phyloP scores from a whole-genome alignment of 805 yeast species.

The Metschnikowia proteae region DNA sequence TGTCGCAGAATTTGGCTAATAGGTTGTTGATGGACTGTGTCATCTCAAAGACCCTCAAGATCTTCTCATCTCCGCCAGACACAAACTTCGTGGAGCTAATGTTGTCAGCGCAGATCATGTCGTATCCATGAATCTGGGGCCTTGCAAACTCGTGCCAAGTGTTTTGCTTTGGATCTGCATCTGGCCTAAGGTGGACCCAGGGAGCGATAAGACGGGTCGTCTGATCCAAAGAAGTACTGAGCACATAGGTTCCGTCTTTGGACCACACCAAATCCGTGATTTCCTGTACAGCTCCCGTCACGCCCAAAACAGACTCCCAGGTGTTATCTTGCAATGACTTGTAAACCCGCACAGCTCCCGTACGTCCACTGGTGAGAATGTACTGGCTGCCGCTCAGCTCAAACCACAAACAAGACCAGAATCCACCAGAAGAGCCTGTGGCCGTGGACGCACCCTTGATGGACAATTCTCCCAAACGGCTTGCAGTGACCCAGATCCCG shows the following conservation, averaged over 20 bases:
- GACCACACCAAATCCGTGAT: slow-evolving; percentile 82
- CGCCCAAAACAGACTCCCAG: slow-evolving; percentile 50
- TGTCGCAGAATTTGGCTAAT: slow-evolving; percentile 51
- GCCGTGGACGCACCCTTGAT: slow-evolving; percentile 98
- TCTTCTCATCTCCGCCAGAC: slow-evolving; percentile 95
- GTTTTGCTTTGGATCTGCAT: background rate
- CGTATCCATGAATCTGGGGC: slow-evolving; percentile 98
- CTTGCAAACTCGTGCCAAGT: slow-evolving; percentile 92
- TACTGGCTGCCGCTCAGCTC: slow-evolving; percentile 30
- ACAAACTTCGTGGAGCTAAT: slow-evolving; percentile 63
- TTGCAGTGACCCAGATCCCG: slow-evolving; percentile 84
- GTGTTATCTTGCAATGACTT: slow-evolving; percentile 14
- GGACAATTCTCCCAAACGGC: slow-evolving; percentile 85
- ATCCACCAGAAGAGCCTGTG: slow-evolving; percentile 83
- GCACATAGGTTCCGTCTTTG: slow-evolving; percentile 56
- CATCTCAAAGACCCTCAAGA: slow-evolving; percentile 81
- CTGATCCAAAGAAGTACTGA: slow-evolving; percentile 85
- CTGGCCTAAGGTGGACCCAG: slow-evolving; percentile 40
- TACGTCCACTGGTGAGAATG: slow-evolving; percentile 79
- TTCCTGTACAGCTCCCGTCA: slow-evolving; percentile 72
- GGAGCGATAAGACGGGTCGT: slow-evolving; percentile 81
- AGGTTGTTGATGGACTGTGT: slow-evolving; percentile 73
- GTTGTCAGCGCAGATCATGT: slow-evolving; percentile 77
- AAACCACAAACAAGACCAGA: slow-evolving; percentile 70
- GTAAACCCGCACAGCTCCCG: slow-evolving; percentile 92